Evolutionary conservation across 2,329 filamentous ascomycete genomes (phyloP), one percentile per base, ranked within the genome.

Genomic region (Chrysoporthe puriensis): DNA sequence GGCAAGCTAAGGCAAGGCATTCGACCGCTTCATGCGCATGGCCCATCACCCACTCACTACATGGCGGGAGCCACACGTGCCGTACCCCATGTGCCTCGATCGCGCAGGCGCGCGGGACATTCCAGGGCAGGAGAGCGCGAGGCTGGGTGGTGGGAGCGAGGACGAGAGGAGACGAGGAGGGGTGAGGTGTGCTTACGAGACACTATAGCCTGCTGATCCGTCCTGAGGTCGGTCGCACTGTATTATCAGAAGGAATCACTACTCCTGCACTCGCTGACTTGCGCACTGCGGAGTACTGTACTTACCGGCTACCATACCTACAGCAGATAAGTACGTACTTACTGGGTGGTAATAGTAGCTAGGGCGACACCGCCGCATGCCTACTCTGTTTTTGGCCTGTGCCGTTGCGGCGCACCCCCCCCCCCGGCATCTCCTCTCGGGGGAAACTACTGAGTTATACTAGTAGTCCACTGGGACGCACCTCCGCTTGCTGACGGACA

Each of bases 231-330:
- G 50, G 32, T 34, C 50, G 50, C 13, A 14, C 21, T 54, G 21
- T 16, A 54, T 21, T 26, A 14, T 32, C 50, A 54, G 50, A 26
- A 54, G 50, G 13, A 2, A 54, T 32, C 50, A 54, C 21, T 21
- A 54, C 50, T 54, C 50, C 50, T 52, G 50, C 50, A 11, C 50
- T 32, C 32, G 50, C 21, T 54, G 50, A 54, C 50, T 13, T 32
- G 50, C 48, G 48, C n/a, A 52, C 48, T 52, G 48, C 48, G 48
- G 48, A 52, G 48, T 52, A 52, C 48, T 21, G n/a, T 52, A 32
- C 48, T 14, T 26, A 54, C 36, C 36, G 9, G 36, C 9, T 40
- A 40, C 36, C 6, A 40, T 40, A 26, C 26, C 26, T 26, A 26
- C 26, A 26, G 26, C 26, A 26, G 36, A 7, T 40, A 40, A 5